Conservation (phyloP, 352 stramenopile genomes). For the Pelagophyceae sp. region DNA sequence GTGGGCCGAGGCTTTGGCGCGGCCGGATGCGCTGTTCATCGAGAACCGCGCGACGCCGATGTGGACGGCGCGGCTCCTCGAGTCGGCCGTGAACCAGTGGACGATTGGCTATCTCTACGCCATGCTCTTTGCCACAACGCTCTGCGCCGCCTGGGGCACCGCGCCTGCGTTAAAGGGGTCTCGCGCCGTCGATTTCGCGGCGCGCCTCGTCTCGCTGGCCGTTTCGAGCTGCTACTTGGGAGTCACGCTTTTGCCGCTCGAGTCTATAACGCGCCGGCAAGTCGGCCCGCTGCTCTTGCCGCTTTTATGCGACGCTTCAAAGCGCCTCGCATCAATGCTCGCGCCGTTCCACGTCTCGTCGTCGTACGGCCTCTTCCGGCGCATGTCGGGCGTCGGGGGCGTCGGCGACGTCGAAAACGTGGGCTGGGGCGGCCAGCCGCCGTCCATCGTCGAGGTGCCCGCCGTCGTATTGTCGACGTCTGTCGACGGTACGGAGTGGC, state of each 20-base stretch:
- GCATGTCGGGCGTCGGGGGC: constrained; percentile 72
- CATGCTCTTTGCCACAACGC: neutral
- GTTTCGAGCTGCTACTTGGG: neutral
- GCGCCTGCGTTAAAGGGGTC: no score
- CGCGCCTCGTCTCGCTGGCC: neutral
- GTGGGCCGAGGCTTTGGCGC: neutral
- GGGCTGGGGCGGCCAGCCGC: constrained; percentile 37
- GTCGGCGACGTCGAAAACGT: neutral
- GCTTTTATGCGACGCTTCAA: neutral
- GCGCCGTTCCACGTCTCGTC: constrained; percentile 31
- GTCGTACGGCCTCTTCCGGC: constrained; percentile 69
- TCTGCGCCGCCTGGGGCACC: neutral
- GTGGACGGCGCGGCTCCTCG: neutral
- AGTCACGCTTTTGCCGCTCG: neutral
- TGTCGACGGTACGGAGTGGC: constrained; percentile 51
- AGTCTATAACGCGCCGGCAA: neutral
- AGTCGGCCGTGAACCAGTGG: neutral
- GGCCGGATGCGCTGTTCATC: neutral
- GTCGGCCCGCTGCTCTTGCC: neutral
- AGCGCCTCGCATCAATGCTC: constrained; percentile 36
- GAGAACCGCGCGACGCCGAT: neutral
- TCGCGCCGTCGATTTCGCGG: neutral
- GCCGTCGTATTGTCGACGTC: constrained; percentile 75
- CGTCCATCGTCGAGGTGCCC: constrained; percentile 60
- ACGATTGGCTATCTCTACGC: neutral